Percentiles rank a stretch among this genome's conserved stretches.
Evolutionary conservation across 2,329 filamentous ascomycete species (phyloP).

Genomic region (Alternaria panax): DNA sequence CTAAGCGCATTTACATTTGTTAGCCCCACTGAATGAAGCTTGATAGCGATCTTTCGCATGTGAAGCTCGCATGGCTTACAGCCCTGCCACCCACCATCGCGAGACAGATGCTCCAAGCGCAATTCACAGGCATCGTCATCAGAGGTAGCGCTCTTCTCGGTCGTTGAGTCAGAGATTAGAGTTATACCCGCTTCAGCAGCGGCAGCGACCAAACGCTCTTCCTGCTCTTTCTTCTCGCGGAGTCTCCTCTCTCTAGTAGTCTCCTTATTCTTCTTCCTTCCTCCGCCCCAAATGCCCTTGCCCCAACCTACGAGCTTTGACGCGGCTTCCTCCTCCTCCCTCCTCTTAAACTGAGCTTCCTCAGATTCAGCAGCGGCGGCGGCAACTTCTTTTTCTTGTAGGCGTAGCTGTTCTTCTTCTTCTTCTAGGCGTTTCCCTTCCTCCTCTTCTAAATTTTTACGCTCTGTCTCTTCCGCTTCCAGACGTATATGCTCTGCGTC

Average conservation of each 20-base stretch:
- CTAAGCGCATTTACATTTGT: neutral
- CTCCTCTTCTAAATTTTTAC: neutral
- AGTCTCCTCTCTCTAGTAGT: too few relatives aligned
- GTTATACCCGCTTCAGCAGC: neutral
- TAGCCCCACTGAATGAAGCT: neutral
- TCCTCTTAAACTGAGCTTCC: too few relatives aligned
- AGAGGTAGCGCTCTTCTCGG: neutral
- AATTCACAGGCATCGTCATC: neutral
- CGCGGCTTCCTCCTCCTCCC: too few relatives aligned
- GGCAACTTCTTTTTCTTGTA: neutral
- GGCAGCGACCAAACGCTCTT: too few relatives aligned
- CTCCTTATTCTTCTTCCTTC: too few relatives aligned
- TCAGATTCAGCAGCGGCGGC: neutral
- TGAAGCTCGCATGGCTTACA: slow-evolving; percentile 7
- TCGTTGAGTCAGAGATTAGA: neutral
- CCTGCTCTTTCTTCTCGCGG: too few relatives aligned
- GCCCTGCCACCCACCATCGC: neutral
- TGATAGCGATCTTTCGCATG: slow-evolving; percentile 3
- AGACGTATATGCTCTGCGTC: too few relatives aligned
- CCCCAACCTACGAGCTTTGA: too few relatives aligned
- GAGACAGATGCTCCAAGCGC: slow-evolving; percentile 5
- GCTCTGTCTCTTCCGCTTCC: slow-evolving; percentile 4
- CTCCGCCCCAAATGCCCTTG: too few relatives aligned
- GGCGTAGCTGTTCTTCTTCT: too few relatives aligned
- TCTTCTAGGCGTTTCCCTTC: neutral